Base-by-base conservation (phyloP, 495 filamentous ascomycete species). In the Xylaria castorea region DNA sequence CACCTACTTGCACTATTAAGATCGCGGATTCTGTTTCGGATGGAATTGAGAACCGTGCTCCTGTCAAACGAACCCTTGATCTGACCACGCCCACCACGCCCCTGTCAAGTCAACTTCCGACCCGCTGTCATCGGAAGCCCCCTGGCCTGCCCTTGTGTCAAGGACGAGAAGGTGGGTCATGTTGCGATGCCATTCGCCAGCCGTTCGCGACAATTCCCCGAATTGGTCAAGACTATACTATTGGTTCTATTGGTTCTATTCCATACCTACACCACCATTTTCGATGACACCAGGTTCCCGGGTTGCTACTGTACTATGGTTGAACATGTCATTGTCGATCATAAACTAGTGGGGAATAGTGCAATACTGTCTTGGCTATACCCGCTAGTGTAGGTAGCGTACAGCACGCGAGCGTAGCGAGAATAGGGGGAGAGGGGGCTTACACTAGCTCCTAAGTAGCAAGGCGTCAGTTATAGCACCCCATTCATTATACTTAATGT, bases 21-120 rank as follows among this genome's bases (percentile, higher is more conserved):
- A 27, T 34, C 16, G 25, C 20, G 46, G 53, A 12, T 68, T 60
- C 16, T 69, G 38, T 38, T 38, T 57, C 67, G 69, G 58, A 34
- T 71, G 14, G n/a, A 53, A 42, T 53, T 34, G 36, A 64, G 60
- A 65, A 55, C 48, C 60, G 48, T 71, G 69, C 69, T 71, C 48
- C 69, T 71, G 69, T 71, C 69, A 71, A 71, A 44, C 61, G 69
- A 71, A 51, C 68, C 58, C 58, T 63, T 51, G 58, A 71, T 71
- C 68, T 60, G 58, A 38, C 69, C 57, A 42, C 48, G 44, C 60
- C 69, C 58, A 38, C 69, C 57, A 42, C 48, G 44, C 60, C 69
- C 58, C 44, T 71, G 57, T 53, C 69, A 71, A 65, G 30, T 40
- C 69, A 46, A 71, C 68, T 64, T 57, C 68, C 68, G 42, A 32